Evolutionary conservation across 1,139 yeast species (phyloP), one percentile per base, ranked within the genome.

Genomic region (Sugiyamaella paludigena): DNA sequence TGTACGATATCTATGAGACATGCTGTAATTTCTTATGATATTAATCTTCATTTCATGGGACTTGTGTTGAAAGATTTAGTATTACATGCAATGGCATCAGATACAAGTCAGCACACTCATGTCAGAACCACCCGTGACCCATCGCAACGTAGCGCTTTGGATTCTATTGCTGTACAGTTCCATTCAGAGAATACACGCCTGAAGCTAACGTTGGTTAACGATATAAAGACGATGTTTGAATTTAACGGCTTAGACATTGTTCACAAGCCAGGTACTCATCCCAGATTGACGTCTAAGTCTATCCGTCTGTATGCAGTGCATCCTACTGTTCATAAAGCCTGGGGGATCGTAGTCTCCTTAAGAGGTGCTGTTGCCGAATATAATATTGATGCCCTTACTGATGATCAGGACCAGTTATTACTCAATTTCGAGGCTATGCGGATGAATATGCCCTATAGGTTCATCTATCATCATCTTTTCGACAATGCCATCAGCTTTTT

Each of bases 401-500:
- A 50, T 7, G 48, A 47, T 1, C 49, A 49, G 12, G 61, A 58
- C n/a, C 47, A 52, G 39, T 46, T 67, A 32, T 48, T 53, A 4
- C 42, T 70, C 34, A 58, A 60, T 11, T 57, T 65, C 24, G 67
- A 66, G 7, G 69, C 67, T 1, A 48, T 73, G 54, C 59, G 72
- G n/a, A 48, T 73, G 47, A 66, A 68, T 30, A 60, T 83, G 44
- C 87, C 88, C 1, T 80, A 81, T 60, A 80, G 81, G 52, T 82
- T 82, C 59, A 71, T 82, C 48, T 78, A 84, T 51, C 84, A 83
- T 64, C 77, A 80, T 9, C 78, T 85, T 34, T 71, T 84, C 47
- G 95, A 86, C 56, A 83, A 83, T 57, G 62, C 80, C 2, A 76
- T 84, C 34, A 80, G 87, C 0, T 68, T 80, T 48, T 75, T 74